Evolutionary conservation across 1,139 yeast species (phyloP).

Genomic region (Diutina pseudorugosa): DNA sequence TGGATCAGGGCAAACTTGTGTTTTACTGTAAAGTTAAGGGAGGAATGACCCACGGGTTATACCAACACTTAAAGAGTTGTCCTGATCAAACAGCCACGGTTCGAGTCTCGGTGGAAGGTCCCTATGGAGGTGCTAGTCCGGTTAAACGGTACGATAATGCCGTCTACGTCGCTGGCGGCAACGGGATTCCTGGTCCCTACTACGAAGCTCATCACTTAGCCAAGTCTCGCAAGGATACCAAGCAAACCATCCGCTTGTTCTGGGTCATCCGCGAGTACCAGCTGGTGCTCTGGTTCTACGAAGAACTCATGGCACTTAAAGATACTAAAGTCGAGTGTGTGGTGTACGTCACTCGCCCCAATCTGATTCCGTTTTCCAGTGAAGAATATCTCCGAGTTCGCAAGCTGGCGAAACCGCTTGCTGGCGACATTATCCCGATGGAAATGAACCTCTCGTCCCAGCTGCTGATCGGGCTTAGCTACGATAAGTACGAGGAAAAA

Average conservation of each 20-base stretch:
- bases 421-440: not conserved
- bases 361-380: not conserved
- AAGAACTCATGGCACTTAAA: conserved; percentile 25
- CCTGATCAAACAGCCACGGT: conserved; percentile 27
- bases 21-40: conserved; percentile 16
- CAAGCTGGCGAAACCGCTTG: not conserved
- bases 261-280: conserved; percentile 42
- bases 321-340: conserved; percentile 19
- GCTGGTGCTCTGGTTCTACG: conserved; percentile 36
- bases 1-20: conserved; percentile 13
- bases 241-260: conserved; percentile 18
- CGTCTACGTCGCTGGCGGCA: conserved; percentile 41
- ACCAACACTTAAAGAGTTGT: conserved; percentile 27
- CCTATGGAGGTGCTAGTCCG: conserved; percentile 31
- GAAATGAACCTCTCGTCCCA: conserved; percentile 9
- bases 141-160: conserved; percentile 39
- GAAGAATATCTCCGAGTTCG: not conserved
- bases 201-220: conserved; percentile 13
- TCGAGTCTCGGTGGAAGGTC: conserved; percentile 47
- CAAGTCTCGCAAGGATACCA: not conserved
- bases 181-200: conserved; percentile 54
- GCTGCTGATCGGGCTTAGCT: not conserved
- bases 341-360: conserved; percentile 25
- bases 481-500: not conserved
- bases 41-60: conserved; percentile 20